Evolutionary conservation across 257 asterid species (phyloP).

Genomic region (Ophiorrhiza pumila): DNA sequence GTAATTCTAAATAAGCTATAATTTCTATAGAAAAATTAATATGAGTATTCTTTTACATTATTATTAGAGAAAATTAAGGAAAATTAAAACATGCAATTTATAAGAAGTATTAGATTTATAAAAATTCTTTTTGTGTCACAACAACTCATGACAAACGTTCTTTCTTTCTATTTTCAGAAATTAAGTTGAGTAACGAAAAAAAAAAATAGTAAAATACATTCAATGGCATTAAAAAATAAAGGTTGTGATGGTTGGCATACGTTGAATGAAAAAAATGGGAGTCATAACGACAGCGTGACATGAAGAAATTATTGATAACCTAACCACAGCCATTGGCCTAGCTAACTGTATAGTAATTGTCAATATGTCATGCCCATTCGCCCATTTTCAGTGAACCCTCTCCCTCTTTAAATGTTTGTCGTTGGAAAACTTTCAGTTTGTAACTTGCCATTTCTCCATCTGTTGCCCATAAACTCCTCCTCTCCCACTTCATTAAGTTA

Average conservation of each 20-base stretch:
- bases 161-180: not conserved
- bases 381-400: no score
- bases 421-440: slow-evolving; percentile 14
- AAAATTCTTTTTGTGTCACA: no score
- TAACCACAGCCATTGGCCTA: slow-evolving; percentile 34
- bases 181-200: no score
- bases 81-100: no score
- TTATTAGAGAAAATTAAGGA: no score
- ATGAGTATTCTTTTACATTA: no score
- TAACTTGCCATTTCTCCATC: not conserved
- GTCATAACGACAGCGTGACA: slow-evolving; percentile 25
- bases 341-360: slow-evolving; percentile 8
- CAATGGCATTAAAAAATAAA: not conserved
- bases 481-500: slow-evolving; percentile 1
- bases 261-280: not conserved
- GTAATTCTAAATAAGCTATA: no score
- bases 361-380: slow-evolving; percentile 20
- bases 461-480: not conserved
- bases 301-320: slow-evolving; percentile 67
- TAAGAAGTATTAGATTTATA: no score
- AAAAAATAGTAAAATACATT: no score
- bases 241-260: slow-evolving; percentile 1
- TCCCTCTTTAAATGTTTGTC: slow-evolving; percentile 38
- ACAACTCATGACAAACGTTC: no score
- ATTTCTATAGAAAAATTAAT: no score